Evolutionary conservation across 1,284 basidiomycete genomes (phyloP).

Genomic region (Volvariella volvacea): DNA sequence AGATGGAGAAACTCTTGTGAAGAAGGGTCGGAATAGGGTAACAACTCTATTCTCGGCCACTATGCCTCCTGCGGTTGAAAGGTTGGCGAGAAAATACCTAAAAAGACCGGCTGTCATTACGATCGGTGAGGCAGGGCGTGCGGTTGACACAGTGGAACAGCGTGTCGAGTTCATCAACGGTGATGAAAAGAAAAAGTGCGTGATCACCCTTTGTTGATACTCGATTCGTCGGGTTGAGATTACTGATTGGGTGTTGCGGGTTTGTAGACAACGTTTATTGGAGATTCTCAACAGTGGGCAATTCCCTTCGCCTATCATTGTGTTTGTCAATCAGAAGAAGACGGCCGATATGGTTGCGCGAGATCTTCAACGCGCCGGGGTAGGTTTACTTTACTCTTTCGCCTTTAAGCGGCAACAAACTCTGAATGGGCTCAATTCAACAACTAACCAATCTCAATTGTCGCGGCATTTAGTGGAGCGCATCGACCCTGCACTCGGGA

Average conservation of each 20-base stretch:
- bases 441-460: slow-evolving; percentile 2
- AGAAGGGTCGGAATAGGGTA: slow-evolving; percentile 76
- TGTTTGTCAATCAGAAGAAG: slow-evolving; percentile 99
- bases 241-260: no score
- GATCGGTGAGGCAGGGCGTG: slow-evolving; percentile 95
- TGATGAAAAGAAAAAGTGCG: slow-evolving; percentile 92
- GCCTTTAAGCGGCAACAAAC: slow-evolving; percentile 2
- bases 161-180: slow-evolving; percentile 88
- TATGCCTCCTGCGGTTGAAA: slow-evolving; percentile 95
- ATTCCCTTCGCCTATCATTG: slow-evolving; percentile 90
- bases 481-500: slow-evolving; percentile 90
- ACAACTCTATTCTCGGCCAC: slow-evolving; percentile 96
- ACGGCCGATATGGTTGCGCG: slow-evolving; percentile 95
- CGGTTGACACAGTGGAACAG: slow-evolving; percentile 97
- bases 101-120: slow-evolving; percentile 91
- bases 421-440: slow-evolving; percentile 9
- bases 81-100: slow-evolving; percentile 91
- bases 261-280: slow-evolving; percentile 65
- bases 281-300: slow-evolving; percentile 86
- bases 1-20: slow-evolving; percentile 54
- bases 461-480: slow-evolving; percentile 57
- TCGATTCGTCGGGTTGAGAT: slow-evolving; percentile 9
- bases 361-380: slow-evolving; percentile 81
- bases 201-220: slow-evolving; percentile 1
- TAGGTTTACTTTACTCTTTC: slow-evolving; percentile 24